Evolutionary conservation across 2,329 filamentous ascomycete species (phyloP).

Genomic region (Xylaria polymorpha): DNA sequence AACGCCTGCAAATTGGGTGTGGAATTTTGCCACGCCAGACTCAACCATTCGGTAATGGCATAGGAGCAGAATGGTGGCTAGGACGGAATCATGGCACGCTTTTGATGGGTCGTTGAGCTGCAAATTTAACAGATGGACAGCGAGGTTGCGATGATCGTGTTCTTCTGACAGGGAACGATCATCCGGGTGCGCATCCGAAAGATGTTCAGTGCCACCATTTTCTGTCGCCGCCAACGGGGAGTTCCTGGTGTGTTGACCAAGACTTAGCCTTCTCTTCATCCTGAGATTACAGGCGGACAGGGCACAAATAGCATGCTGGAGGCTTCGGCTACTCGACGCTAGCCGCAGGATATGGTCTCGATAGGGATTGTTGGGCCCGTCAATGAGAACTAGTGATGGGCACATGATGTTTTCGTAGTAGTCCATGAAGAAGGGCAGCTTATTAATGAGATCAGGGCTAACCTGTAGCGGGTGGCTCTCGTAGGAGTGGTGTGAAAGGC

Average conservation of each 20-base stretch:
- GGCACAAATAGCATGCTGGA: slow-evolving; percentile 94
- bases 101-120: slow-evolving; percentile 81
- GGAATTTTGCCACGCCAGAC: slow-evolving; percentile 91
- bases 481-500: slow-evolving; percentile 61
- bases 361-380: slow-evolving; percentile 87
- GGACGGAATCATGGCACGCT: slow-evolving; percentile 84
- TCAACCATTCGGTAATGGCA: slow-evolving; percentile 95
- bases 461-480: slow-evolving; percentile 62
- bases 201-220: slow-evolving; percentile 58
- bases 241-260: slow-evolving; percentile 66
- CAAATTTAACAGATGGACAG: slow-evolving; percentile 84
- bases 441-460: slow-evolving; percentile 74
- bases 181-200: slow-evolving; percentile 62
- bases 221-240: slow-evolving; percentile 58
- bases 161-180: slow-evolving; percentile 81
- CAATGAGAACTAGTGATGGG: slow-evolving; percentile 90
- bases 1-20: slow-evolving; percentile 91
- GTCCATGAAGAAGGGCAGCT: slow-evolving; percentile 89
- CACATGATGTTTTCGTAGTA: slow-evolving; percentile 95
- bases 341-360: slow-evolving; percentile 83
- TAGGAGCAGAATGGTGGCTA: slow-evolving; percentile 87
- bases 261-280: slow-evolving; percentile 78
- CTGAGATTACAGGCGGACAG: slow-evolving; percentile 89
- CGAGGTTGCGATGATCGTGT: slow-evolving; percentile 81
- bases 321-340: slow-evolving; percentile 79